A percentile compares a stretch with the other conserved stretches of the same genome.
Conservation (phyloP, 2,329 filamentous ascomycete genomes). For the Zymoseptoria passerinii region DNA sequence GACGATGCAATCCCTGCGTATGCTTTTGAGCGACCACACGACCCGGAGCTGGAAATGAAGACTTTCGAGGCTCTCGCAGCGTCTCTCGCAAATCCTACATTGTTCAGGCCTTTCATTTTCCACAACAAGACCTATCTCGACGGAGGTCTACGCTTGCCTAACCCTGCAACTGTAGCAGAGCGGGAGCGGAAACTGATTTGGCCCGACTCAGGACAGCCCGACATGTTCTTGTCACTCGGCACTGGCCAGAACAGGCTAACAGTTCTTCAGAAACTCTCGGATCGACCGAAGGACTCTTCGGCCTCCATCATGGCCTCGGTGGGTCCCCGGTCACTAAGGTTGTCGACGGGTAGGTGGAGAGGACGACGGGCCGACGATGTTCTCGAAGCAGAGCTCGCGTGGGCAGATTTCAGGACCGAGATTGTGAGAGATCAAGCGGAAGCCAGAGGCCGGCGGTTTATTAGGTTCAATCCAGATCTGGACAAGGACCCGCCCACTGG, state of each 20-base stretch:
- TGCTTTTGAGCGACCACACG: slow-evolving; percentile 34
- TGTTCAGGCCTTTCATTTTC: slow-evolving; percentile 44
- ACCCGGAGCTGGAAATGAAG: slow-evolving; percentile 34
- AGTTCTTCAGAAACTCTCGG: slow-evolving; percentile 23
- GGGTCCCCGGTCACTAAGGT: slow-evolving; percentile 4
- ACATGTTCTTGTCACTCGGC: slow-evolving; percentile 30
- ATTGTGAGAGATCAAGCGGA: slow-evolving; percentile 21
- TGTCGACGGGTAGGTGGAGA: slow-evolving; percentile 15
- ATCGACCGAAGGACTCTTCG: slow-evolving; percentile 15
- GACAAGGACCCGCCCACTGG: slow-evolving; percentile 26
- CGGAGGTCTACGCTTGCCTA: slow-evolving; percentile 43
- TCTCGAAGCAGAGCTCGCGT: slow-evolving; percentile 30
- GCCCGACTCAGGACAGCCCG: slow-evolving; percentile 27
- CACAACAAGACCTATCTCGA: slow-evolving; percentile 45
- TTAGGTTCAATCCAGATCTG: slow-evolving; percentile 30
- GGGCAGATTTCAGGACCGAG: slow-evolving; percentile 28
- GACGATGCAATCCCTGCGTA: slow-evolving; percentile 27
- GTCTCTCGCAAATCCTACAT: slow-evolving; percentile 42
- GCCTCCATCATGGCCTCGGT: slow-evolving; percentile 1
- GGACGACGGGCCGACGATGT: slow-evolving; percentile 26
- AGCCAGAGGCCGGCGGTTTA: slow-evolving; percentile 24
- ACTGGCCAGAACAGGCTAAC: slow-evolving; percentile 28
- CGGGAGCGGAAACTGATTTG: slow-evolving; percentile 34
- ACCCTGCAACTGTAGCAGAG: slow-evolving; percentile 45
- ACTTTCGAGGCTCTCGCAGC: slow-evolving; percentile 47